Evolutionary conservation across 495 filamentous ascomycete species (phyloP).

Genomic region (Xylaria sp.): DNA sequence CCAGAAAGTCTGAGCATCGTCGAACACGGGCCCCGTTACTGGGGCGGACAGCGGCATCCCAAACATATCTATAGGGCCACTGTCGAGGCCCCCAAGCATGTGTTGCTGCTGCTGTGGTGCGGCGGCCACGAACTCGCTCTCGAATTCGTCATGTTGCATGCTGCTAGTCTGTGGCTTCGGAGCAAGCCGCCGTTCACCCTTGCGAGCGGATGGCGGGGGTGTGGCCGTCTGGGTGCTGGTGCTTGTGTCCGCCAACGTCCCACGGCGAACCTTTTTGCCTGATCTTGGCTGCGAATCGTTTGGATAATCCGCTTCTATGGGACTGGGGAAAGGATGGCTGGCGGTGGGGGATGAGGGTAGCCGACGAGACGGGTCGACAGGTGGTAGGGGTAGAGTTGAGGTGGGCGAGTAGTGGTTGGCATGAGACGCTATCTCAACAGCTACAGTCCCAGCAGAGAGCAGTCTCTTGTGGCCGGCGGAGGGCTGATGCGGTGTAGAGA

Average conservation of each 20-base stretch:
- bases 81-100: conserved; percentile 45
- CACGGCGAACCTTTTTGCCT: conserved; percentile 50
- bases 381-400: conserved; percentile 57
- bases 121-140: conserved; percentile 50
- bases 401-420: conserved; percentile 64
- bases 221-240: conserved; percentile 56
- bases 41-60: conserved; percentile 74
- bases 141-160: conserved; percentile 62
- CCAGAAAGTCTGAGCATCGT: conserved; percentile 76
- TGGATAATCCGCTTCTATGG: conserved; percentile 34
- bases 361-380: conserved; percentile 63
- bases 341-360: conserved; percentile 62
- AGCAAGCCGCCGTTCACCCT: conserved; percentile 58
- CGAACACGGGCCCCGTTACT: conserved; percentile 69
- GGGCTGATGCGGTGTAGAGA: conserved; percentile 40
- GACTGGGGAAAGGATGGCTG: conserved; percentile 48
- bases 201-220: conserved; percentile 58
- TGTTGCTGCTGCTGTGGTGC: conserved; percentile 49
- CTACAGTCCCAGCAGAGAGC: conserved; percentile 48
- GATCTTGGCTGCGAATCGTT: conserved; percentile 38
- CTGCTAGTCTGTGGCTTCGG: conserved; percentile 54
- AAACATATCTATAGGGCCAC: conserved; percentile 58
- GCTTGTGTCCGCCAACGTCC: conserved; percentile 43
- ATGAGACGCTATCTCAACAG: conserved; percentile 61
- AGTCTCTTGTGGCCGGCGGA: conserved; percentile 47